phyloP scores from a whole-genome alignment of 2,329 filamentous ascomycete genomes.

The Cryphonectria naterciae region DNA sequence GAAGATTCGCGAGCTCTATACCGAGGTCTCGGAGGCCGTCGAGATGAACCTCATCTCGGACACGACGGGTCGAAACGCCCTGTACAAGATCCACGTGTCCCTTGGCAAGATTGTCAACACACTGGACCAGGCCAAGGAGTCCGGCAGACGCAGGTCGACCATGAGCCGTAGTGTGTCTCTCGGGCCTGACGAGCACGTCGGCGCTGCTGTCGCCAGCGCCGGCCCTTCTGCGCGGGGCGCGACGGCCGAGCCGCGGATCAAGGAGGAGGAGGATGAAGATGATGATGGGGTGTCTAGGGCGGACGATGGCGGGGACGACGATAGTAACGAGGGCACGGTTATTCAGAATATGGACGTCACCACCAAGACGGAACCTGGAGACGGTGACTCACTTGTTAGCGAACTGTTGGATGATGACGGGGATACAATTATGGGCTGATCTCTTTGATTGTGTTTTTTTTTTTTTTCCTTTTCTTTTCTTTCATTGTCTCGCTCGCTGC shows the following conservation, averaged over 20 bases:
- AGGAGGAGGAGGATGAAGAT: constrained; percentile 51
- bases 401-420: constrained; percentile 45
- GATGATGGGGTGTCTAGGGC: constrained; percentile 32
- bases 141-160: constrained; percentile 39
- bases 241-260: constrained; percentile 50
- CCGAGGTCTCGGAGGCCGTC: constrained; percentile 63
- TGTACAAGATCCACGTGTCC: constrained; percentile 70
- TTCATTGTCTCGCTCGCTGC: background rate
- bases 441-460: constrained; percentile 28
- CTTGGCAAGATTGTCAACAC: constrained; percentile 70
- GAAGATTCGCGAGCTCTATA: constrained; percentile 61
- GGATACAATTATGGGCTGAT: constrained; percentile 27
- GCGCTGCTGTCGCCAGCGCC: constrained; percentile 39
- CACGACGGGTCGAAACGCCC: constrained; percentile 64
- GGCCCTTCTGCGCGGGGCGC: constrained; percentile 28
- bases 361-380: constrained; percentile 18
- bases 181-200: constrained; percentile 38
- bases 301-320: constrained; percentile 25
- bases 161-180: constrained; percentile 51
- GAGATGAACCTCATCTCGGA: constrained; percentile 64
- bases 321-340: constrained; percentile 35
- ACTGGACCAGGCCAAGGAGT: constrained; percentile 51
- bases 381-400: constrained; percentile 42
- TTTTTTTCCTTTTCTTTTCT: background rate
- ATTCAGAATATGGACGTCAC: constrained; percentile 28